phyloP scores from a whole-genome alignment of 1,284 basidiomycete genomes.

The Naganishia liquefaciens region DNA sequence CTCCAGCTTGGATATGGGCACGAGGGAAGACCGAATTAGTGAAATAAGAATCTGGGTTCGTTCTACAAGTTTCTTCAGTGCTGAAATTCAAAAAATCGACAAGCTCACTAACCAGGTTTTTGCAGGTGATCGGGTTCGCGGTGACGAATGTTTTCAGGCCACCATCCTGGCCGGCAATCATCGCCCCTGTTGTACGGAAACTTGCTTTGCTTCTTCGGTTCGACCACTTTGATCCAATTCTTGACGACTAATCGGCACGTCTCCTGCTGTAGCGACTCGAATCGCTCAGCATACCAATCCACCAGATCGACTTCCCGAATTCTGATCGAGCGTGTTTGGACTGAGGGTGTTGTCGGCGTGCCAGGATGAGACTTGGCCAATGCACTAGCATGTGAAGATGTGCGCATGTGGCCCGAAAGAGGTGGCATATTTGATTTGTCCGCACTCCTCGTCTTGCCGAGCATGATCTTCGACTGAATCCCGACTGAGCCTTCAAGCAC shows the following conservation, averaged over 20 bases:
- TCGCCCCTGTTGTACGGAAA: constrained; percentile 60
- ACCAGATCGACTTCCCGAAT: constrained; percentile 43
- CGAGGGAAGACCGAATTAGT: constrained; percentile 53
- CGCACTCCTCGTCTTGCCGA: not conserved
- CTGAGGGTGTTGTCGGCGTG: constrained; percentile 6
- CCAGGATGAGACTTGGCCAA: not conserved
- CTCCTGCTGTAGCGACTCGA: constrained; percentile 56
- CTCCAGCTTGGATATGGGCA: constrained; percentile 37
- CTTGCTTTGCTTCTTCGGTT: constrained; percentile 60
- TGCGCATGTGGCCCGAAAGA: constrained; percentile 12
- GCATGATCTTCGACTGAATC: constrained; percentile 6
- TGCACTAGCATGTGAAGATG: constrained; percentile 9
- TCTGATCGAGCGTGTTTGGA: constrained; percentile 10
- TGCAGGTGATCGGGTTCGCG: constrained; percentile 60
- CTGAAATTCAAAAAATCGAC: not conserved
- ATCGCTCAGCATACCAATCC: constrained; percentile 49
- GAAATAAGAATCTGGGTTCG: constrained; percentile 55
- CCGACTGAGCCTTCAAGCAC: constrained; percentile 8
- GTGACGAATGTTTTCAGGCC: constrained; percentile 58
- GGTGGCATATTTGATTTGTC: constrained; percentile 12
- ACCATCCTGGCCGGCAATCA: constrained; percentile 58
- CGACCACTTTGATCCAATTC: constrained; percentile 59
- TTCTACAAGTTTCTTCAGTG: constrained; percentile 43
- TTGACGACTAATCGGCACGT: constrained; percentile 60
- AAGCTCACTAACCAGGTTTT: constrained; percentile 50